Base-by-base conservation (phyloP, 345 rosid species). In the Heritiera littoralis region DNA sequence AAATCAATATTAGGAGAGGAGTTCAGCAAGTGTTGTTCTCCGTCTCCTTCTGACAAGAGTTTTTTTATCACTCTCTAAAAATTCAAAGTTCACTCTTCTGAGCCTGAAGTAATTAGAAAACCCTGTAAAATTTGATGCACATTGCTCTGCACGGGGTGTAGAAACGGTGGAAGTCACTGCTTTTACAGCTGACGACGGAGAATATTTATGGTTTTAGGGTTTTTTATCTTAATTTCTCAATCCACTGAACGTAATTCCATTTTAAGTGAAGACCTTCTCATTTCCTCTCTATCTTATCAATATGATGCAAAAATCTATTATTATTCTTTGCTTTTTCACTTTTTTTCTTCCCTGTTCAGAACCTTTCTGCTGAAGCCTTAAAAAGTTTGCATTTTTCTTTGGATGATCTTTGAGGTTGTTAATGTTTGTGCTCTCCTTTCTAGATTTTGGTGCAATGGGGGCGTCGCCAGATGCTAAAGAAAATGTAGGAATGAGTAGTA, bases 361-460 rank as follows among this genome's bases (percentile, higher is more conserved):
- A 23, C 28, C 28, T 40, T 40, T 40, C 4, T 40, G 43, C 18
- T 40, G 28, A 66, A 40, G 14, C 7, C 4, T 41, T 40, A 17
- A 28, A 60, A 60, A 7, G 30, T 0, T 2, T 64, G 6, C 35
- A 1, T 23, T 38, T 63, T 35, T 35, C 28, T 35, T 35, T 2
- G 38, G 38, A 0, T 9, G 48, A 17, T 66, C 15, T 66, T 40
- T 18, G 28, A 9, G 28, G 30, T 3, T 51, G 6, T 71, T 30
- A 3, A 0, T 15, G 12, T 18, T 54, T 51, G 11, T 30, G 8
- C 14, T 17, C 3, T 65, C 54, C 15, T 63, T 78, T 72, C 17
- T 63, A 83, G 85, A 78, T 69, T 83, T 79, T 81, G 49, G 56
- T 68, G 30, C 35, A 72, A 84, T 81, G 90, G 86, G 83, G 66